These are phyloP conservation scores for Hypoxylon perforatum DNA, from an alignment of 495 filamentous ascomycete genomes.

Conservation along the genomic window DNA sequence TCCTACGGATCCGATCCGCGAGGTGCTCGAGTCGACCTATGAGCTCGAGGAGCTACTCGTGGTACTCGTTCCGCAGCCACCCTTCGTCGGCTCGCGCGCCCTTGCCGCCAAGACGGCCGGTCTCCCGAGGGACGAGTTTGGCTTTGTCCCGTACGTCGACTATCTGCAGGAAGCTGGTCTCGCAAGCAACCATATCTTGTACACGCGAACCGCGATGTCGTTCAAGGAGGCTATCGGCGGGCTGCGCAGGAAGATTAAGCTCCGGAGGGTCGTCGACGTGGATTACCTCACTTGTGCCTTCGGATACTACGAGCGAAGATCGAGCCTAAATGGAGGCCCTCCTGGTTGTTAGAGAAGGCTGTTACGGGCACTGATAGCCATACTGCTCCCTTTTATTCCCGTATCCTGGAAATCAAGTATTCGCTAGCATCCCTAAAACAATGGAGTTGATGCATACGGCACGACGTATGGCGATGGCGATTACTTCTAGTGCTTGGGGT, in stretches of 20 bases:
- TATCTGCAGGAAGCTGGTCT: slow-evolving; percentile 30
- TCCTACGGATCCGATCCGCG: slow-evolving; percentile 29
- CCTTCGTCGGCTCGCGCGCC: background rate
- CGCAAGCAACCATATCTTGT: slow-evolving; percentile 22
- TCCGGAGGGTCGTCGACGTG: slow-evolving; percentile 35
- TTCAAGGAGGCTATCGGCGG: slow-evolving; percentile 15
- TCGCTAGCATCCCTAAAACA: too few relatives aligned
- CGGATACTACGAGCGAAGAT: slow-evolving; percentile 25
- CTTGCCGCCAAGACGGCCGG: background rate
- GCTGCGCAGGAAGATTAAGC: slow-evolving; percentile 12
- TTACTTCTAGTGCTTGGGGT: too few relatives aligned
- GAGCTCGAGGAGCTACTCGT: slow-evolving; percentile 30
- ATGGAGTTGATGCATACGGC: too few relatives aligned
- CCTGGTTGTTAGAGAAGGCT: too few relatives aligned
- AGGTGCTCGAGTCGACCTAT: slow-evolving; percentile 18
- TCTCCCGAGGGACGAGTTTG: slow-evolving; percentile 18
- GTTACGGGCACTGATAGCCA: too few relatives aligned
- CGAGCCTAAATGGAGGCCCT: background rate
- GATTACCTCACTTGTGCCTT: slow-evolving; percentile 21
- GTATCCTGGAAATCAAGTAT: too few relatives aligned
- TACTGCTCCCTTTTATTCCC: too few relatives aligned
- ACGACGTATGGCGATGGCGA: too few relatives aligned
- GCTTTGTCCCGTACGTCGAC: slow-evolving; percentile 33
- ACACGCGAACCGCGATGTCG: slow-evolving; percentile 29
- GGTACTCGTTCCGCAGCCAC: slow-evolving; percentile 16